These are phyloP conservation scores for Yamadazyma friedrichii DNA, from an alignment of 1,139 yeast species.

Conservation along the genomic window DNA sequence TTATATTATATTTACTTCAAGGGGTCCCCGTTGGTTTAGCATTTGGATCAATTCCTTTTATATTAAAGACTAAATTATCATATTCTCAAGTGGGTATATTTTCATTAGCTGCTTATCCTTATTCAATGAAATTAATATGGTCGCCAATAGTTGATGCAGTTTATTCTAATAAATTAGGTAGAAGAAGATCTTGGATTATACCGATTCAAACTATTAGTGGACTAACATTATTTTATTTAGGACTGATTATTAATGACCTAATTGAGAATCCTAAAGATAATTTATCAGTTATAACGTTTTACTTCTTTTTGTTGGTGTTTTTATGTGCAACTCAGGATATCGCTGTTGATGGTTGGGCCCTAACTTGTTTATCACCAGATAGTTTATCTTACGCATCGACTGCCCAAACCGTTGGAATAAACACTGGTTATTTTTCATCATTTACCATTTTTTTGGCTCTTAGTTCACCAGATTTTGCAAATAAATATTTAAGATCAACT, in stretches of 20 bases:
- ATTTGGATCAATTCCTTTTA: constrained; percentile 92
- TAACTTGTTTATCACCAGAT: constrained; percentile 75
- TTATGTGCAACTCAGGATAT: constrained; percentile 97
- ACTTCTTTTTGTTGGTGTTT: constrained; percentile 75
- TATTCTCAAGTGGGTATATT: constrained; percentile 90
- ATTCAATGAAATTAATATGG: constrained; percentile 89
- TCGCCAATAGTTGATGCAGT: constrained; percentile 93
- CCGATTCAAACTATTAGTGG: constrained; percentile 87
- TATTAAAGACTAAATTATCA: constrained; percentile 76
- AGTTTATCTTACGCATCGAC: constrained; percentile 94
- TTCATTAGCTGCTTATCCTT: constrained; percentile 91
- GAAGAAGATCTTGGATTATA: constrained; percentile 91
- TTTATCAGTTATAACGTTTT: constrained; percentile 52
- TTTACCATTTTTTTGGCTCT: constrained; percentile 90
- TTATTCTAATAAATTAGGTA: constrained; percentile 65
- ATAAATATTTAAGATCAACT: constrained; percentile 64
- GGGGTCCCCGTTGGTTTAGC: constrained; percentile 97
- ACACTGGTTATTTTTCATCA: constrained; percentile 87
- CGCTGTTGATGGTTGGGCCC: constrained; percentile 99
- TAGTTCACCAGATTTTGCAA: constrained; percentile 90
- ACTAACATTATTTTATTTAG: constrained; percentile 60
- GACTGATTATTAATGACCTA: constrained; percentile 55
- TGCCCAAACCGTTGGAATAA: constrained; percentile 94
- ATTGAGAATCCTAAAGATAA: constrained; percentile 57
- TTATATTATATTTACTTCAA: constrained; percentile 75